These are phyloP conservation scores for Monosporascus sp. DNA, from an alignment of 2,329 filamentous ascomycete species.

Conservation along the genomic window DNA sequence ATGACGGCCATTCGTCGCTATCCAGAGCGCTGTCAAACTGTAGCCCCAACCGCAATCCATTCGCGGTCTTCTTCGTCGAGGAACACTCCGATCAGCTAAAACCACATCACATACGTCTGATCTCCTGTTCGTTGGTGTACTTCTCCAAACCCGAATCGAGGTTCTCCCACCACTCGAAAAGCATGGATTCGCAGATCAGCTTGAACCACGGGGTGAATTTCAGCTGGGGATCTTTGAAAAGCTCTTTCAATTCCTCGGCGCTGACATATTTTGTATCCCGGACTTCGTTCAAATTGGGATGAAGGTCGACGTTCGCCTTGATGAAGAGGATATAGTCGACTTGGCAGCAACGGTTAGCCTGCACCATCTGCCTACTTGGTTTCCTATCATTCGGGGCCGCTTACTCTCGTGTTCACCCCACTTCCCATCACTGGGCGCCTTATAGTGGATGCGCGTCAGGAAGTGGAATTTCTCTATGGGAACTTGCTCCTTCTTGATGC, in stretches of 20 bases:
- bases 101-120: constrained; percentile 68
- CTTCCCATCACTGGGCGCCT: constrained; percentile 91
- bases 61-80: background rate
- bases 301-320: constrained; percentile 81
- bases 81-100: background rate
- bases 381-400: constrained; percentile 22
- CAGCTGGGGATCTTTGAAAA: constrained; percentile 75
- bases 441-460: constrained; percentile 96
- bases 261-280: constrained; percentile 80
- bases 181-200: constrained; percentile 94
- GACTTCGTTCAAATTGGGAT: constrained; percentile 83
- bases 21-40: background rate
- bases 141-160: constrained; percentile 76
- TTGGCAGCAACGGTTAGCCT: constrained; percentile 30
- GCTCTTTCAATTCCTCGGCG: constrained; percentile 72
- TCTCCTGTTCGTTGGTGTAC: constrained; percentile 80
- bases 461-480: constrained; percentile 89
- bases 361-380: background rate
- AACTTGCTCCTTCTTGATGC: constrained; percentile 84
- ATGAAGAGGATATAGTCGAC: constrained; percentile 99
- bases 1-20: background rate
- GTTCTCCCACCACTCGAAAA: constrained; percentile 95
- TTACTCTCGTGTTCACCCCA: constrained; percentile 98
- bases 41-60: background rate
- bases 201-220: constrained; percentile 99